Conservation (phyloP, 2,329 filamentous ascomycete species). For the Phoma sp. region DNA sequence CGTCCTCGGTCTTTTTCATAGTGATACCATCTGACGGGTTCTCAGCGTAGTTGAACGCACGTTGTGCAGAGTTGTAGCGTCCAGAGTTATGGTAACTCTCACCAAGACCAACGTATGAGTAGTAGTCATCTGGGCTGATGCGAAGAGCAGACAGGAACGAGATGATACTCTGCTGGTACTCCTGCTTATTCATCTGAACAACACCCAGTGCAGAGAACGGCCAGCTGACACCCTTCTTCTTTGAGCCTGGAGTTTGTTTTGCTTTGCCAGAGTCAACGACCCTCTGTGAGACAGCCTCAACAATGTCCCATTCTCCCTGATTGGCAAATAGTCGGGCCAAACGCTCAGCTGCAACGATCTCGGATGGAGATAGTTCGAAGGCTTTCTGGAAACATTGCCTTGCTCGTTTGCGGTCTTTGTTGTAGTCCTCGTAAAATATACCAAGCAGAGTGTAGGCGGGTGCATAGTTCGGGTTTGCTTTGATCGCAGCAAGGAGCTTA, state of each 20-base stretch:
- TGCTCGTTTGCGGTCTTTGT: conserved; percentile 82
- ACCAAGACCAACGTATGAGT: conserved; percentile 95
- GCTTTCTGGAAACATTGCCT: conserved; percentile 96
- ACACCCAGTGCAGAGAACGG: conserved; percentile 92
- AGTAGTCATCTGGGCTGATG: conserved; percentile 84
- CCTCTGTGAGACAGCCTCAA: conserved; percentile 88
- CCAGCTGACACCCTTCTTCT: conserved; percentile 93
- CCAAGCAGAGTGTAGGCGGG: conserved; percentile 91
- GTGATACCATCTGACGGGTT: conserved; percentile 69
- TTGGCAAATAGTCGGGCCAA: conserved; percentile 87
- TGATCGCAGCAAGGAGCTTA: conserved; percentile 82
- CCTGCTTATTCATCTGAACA: conserved; percentile 92
- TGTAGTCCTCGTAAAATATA: conserved; percentile 89
- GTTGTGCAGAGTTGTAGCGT: conserved; percentile 89
- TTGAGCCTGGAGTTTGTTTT: conserved; percentile 87
- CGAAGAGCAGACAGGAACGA: conserved; percentile 90
- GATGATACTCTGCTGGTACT: conserved; percentile 85
- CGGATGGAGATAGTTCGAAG: conserved; percentile 86
- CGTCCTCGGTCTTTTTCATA: conserved; percentile 62
- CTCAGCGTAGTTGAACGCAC: conserved; percentile 86
- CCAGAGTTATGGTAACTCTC: conserved; percentile 97
- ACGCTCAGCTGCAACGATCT: conserved; percentile 85
- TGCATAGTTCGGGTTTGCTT: conserved; percentile 85
- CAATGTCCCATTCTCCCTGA: conserved; percentile 92
- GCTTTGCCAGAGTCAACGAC: conserved; percentile 95